phyloP scores from a whole-genome alignment of 208 protist species.

The Tritrichomonas foetus region DNA sequence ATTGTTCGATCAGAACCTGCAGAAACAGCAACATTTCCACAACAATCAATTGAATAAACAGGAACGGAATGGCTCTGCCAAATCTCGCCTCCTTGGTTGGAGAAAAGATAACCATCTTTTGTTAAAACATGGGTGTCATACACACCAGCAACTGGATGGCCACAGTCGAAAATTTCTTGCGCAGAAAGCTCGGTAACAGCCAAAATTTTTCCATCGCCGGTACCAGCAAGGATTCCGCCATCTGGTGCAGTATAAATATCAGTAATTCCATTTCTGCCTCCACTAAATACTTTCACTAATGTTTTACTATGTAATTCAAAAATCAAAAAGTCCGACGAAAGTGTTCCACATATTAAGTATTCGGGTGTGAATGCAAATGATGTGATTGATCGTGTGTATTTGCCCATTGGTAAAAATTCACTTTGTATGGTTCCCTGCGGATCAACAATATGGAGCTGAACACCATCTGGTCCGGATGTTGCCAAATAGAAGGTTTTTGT shows the following conservation, averaged over 20 bases:
- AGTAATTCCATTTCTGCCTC: not conserved
- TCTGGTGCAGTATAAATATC: not conserved
- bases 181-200: not conserved
- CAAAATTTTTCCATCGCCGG: not conserved
- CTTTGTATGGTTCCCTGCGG: not conserved
- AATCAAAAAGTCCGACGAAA: not conserved
- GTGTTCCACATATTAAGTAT: not conserved
- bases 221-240: not conserved
- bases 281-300: not conserved
- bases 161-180: not conserved
- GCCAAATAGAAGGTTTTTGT: conserved; percentile 55
- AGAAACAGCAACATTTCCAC: not conserved
- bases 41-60: not conserved
- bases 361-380: not conserved
- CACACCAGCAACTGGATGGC: not conserved
- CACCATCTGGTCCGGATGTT: conserved; percentile 38
- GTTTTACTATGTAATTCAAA: not conserved
- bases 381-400: not conserved
- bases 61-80: not conserved
- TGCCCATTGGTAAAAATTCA: not conserved
- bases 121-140: not conserved
- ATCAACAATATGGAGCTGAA: conserved; percentile 42
- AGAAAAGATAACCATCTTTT: not conserved
- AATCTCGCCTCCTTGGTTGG: not conserved
- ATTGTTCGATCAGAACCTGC: not conserved